Base-by-base conservation (phyloP, 768 basidiomycete species). In the Suillus subalutaceus region DNA sequence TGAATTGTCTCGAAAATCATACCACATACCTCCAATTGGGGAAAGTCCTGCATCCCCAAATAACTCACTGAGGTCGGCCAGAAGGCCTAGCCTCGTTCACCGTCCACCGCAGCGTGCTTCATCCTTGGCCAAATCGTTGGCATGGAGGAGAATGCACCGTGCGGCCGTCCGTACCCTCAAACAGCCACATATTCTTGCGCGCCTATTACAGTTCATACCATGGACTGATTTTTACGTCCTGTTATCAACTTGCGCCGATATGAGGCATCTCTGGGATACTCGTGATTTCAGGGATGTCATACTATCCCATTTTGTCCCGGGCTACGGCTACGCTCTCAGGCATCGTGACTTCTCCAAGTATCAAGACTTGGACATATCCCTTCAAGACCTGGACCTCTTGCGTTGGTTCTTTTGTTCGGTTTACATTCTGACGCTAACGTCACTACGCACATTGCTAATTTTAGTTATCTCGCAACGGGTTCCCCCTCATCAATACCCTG, bases 401-500 rank as follows among this genome's bases (percentile, higher is more conserved):
- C 72, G 92, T 93, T 79, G 75, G 91, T 84, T 57, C 58, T 66
- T 58, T 69, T 65, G 63, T 66, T 38, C 63, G 66, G 62, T 48
- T 57, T 71, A 48, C 48, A 43, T 20, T 57, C 66, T 68, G 64
- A 66, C 66, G 38, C 46, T 37, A n/a, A 38, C 48, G 41, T 59
- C 26, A 52, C 53, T 67, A 59, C 55, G 59, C 61, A 50, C 38
- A 37, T 63, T 43, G 58, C 63, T 52, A 18, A 41, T 57, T 52
- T 48, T 69, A 92, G 91, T 90, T 68, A 78, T 88, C 59, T 92
- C 92, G 0, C 89, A 90, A 70, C 79, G 79, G 12, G 77, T 88
- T 12, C 85, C 87, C 0, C 81, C 92, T 30, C 90, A 92, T 69
- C 82, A 81, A 41, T 94, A 93, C 70, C 91, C 92, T 0, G 86